Evolutionary conservation across 2,329 filamentous ascomycete genomes (phyloP).

Genomic region (Diaporthe destruens): DNA sequence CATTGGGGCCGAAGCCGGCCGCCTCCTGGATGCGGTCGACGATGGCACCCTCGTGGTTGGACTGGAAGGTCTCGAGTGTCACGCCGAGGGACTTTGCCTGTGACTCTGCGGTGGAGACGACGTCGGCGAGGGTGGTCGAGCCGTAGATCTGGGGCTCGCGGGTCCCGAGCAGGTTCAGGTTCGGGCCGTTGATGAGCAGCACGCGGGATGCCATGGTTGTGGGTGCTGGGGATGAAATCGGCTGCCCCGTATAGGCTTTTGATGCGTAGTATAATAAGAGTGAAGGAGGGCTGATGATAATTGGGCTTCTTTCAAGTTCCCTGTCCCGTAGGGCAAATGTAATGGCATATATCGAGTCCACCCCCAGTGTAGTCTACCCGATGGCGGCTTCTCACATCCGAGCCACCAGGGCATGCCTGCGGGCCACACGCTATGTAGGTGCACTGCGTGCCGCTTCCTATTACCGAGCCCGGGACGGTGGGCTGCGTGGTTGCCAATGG

Average conservation of each 20-base stretch:
- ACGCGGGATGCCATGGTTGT: constrained; percentile 59
- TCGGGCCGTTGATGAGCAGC: constrained; percentile 84
- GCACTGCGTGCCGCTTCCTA: neutral
- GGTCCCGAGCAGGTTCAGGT: constrained; percentile 83
- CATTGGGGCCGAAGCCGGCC: constrained; percentile 52
- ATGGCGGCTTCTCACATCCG: constrained; percentile 5
- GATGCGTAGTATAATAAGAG: neutral
- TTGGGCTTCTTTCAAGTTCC: neutral
- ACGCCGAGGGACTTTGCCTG: constrained; percentile 63
- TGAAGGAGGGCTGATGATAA: neutral
- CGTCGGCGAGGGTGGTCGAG: constrained; percentile 73
- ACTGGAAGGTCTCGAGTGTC: constrained; percentile 74
- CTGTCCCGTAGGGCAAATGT: neutral
- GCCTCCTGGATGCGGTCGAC: constrained; percentile 80
- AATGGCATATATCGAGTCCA: constrained; percentile 24
- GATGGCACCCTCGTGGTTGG: constrained; percentile 82
- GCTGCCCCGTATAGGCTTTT: neutral
- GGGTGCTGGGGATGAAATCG: constrained; percentile 8
- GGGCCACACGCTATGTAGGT: neutral
- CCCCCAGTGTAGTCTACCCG: neutral
- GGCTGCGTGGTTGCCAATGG: constrained; percentile 1
- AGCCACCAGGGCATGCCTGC: neutral
- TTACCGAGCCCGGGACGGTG: neutral
- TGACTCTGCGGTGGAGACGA: constrained; percentile 62
- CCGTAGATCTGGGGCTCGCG: constrained; percentile 82